These are phyloP conservation scores for Helotiales sp. DNA, from an alignment of 2,329 filamentous ascomycete genomes.

Conservation along the genomic window DNA sequence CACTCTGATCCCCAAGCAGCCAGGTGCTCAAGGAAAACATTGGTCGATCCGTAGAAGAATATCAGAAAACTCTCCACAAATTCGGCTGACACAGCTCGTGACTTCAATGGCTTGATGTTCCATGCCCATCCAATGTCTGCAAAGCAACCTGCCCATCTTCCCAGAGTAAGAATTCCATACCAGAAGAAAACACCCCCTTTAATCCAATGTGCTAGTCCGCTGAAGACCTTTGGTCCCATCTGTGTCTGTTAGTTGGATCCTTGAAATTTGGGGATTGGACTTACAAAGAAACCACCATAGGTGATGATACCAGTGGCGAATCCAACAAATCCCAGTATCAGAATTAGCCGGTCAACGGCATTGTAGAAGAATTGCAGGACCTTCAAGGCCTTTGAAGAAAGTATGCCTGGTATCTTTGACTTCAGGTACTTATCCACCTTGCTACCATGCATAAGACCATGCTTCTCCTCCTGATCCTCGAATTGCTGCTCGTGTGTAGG, in stretches of 20 bases:
- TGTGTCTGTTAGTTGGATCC: constrained; percentile 37
- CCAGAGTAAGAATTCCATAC: constrained; percentile 84
- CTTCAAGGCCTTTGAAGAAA: constrained; percentile 57
- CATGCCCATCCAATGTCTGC: constrained; percentile 92
- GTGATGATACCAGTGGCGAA: constrained; percentile 72
- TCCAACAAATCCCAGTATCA: constrained; percentile 75
- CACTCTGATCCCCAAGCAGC: constrained; percentile 70
- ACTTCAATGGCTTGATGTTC: constrained; percentile 76
- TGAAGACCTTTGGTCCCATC: constrained; percentile 69
- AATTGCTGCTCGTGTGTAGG: constrained; percentile 7
- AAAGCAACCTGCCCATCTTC: constrained; percentile 88
- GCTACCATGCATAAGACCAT: constrained; percentile 40
- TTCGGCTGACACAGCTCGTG: constrained; percentile 71
- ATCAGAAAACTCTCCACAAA: constrained; percentile 90
- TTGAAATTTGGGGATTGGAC: constrained; percentile 38
- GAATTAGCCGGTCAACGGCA: constrained; percentile 71
- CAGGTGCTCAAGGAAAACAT: constrained; percentile 91
- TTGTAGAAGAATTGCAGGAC: constrained; percentile 62
- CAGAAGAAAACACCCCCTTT: constrained; percentile 96
- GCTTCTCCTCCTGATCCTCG: constrained; percentile 49
- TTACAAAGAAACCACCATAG: constrained; percentile 82
- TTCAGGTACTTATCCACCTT: constrained; percentile 52
- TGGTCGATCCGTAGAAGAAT: constrained; percentile 83
- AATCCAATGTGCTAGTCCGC: constrained; percentile 87
- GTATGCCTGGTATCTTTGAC: constrained; percentile 52